Base-by-base conservation (phyloP, 495 filamentous ascomycete species). In the Annulohypoxylon nitens region DNA sequence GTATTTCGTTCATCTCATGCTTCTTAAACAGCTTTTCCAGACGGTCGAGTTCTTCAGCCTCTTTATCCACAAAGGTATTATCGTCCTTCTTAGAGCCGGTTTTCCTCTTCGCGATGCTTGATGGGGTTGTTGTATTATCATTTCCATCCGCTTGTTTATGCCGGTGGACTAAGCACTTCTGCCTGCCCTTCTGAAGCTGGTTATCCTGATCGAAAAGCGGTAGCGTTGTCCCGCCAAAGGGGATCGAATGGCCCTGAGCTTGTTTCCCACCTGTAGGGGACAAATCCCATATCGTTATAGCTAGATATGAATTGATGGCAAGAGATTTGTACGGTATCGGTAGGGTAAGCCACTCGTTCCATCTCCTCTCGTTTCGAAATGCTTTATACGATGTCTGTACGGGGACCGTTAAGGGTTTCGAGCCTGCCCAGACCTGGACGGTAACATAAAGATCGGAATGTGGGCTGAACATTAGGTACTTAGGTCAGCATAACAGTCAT, bases 1-100 rank as follows among this genome's bases (percentile, higher is more conserved):
- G 90, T 12, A 99, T 95, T 75, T 98, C 95, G 23, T 93, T 93
- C 90, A 98, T 96, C 78, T 99, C 96, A 75, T 98, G 97, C 79
- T 97, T 97, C 83, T 99, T 99, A 75, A 99, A 92, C 53, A 98
- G 76, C 60, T 89, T 90, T 78, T 97, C 93, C 47, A 98, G 84
- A 14, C 95, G 85, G 67, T 96, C 93, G 48, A 95, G 81, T 79
- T 98, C 94, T 43, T 90, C 84, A 37, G 88, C 87, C 74, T 93
- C 91, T 59, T 81, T 90, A 82, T 86, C 87, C 69, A 78, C 83
- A 61, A 69, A 59, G 81, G 69, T 20, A 80, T 72, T 57, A 75
- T 81, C 67, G 81, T 84, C 83, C 45, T 87, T 88, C 79, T 84
- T 83, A 68, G 83, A 71, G 83, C 84, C 7, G 69, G 80, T 55